Evolutionary conservation across 257 asterid genomes (phyloP).

Genomic region (Mitragyna speciosa): DNA sequence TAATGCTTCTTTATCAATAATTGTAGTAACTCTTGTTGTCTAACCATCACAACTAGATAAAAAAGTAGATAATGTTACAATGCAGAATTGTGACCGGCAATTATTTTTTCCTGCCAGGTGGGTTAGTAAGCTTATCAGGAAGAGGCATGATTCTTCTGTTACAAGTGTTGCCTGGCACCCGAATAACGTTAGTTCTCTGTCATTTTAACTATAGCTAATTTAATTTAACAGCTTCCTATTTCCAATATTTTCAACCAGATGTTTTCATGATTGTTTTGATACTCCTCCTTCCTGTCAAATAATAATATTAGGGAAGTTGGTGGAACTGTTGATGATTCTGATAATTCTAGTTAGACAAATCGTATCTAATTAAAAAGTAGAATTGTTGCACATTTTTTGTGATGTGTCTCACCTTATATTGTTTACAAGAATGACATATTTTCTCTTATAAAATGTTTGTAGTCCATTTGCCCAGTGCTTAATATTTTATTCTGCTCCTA

Average conservation of each 20-base stretch:
- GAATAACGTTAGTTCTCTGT: conserved; percentile 63
- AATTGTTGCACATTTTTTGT: background rate
- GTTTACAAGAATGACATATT: background rate
- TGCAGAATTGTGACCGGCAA: no score
- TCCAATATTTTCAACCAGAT: background rate
- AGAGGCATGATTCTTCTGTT: conserved; percentile 96
- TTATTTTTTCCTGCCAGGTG: conserved; percentile 60
- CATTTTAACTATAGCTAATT: background rate
- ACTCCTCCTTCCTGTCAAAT: background rate
- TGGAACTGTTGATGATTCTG: background rate
- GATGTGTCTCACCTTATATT: no score
- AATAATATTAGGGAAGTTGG: background rate
- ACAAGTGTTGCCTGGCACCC: conserved; percentile 99
- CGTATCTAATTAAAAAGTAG: no score
- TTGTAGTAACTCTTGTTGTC: background rate
- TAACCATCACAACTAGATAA: background rate
- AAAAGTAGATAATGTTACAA: no score
- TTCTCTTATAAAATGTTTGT: background rate
- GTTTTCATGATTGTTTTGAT: background rate
- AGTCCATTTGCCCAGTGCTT: background rate
- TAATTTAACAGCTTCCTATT: background rate
- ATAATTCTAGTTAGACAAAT: no score
- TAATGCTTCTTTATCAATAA: background rate
- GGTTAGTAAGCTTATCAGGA: conserved; percentile 97
- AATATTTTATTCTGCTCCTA: no score